Percentiles rank a stretch among this genome's conserved stretches.
Evolutionary conservation across 2,329 filamentous ascomycete genomes (phyloP).

Genomic region (Sporothrix protearum): DNA sequence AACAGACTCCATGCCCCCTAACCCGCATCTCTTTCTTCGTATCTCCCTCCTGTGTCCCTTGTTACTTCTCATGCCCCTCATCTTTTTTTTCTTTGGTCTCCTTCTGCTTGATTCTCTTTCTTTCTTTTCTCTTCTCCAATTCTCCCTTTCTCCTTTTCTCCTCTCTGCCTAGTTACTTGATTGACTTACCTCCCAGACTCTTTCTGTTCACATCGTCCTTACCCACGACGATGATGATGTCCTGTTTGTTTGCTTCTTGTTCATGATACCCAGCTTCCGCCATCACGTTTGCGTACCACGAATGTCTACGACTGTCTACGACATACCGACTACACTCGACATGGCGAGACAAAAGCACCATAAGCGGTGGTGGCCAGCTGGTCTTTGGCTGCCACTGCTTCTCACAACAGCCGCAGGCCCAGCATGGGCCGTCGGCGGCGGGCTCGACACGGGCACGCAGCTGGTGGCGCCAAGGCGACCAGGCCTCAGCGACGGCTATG

Average conservation of each 20-base stretch:
- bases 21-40: neutral
- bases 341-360: constrained; percentile 20
- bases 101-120: constrained; percentile 26
- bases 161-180: constrained; percentile 31
- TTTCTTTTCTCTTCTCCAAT: too few relatives aligned
- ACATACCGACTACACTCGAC: neutral
- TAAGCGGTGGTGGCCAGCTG: constrained; percentile 16
- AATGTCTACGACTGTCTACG: too few relatives aligned
- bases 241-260: constrained; percentile 19
- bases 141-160: constrained; percentile 20
- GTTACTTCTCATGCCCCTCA: neutral
- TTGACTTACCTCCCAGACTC: constrained; percentile 18
- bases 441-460: constrained; percentile 5
- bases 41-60: neutral
- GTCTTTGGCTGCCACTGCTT: constrained; percentile 31
- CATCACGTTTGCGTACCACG: too few relatives aligned
- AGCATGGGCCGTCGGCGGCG: constrained; percentile 28
- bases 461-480: neutral
- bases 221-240: constrained; percentile 23
- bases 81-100: constrained; percentile 20
- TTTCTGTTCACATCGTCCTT: neutral
- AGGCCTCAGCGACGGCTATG: neutral
- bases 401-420: constrained; percentile 21
- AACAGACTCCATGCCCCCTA: neutral
- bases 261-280: neutral